Percentiles rank a stretch among this genome's conserved stretches.
Conservation (phyloP, 805 yeast species). For the Candida arabinofermentans region DNA sequence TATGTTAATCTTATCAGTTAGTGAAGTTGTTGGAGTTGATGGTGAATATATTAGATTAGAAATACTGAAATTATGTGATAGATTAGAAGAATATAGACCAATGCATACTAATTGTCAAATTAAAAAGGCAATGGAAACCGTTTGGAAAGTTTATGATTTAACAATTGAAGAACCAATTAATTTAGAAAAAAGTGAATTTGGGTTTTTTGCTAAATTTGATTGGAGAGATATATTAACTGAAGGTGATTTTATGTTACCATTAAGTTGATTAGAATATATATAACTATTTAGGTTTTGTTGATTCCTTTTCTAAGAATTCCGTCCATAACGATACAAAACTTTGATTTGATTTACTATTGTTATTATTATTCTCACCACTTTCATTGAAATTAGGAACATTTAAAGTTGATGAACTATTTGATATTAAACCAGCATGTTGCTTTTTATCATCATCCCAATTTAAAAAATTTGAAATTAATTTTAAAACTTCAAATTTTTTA, state of each 20-base stretch:
- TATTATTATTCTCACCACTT: conserved; percentile 23
- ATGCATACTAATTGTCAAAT: conserved; percentile 21
- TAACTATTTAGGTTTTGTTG: conserved; percentile 34
- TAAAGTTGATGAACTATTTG: conserved; percentile 19
- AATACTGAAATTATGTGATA: conserved; percentile 17
- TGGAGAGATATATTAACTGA: conserved; percentile 28
- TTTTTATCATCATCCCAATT: conserved; percentile 85
- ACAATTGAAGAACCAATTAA: conserved; percentile 6
- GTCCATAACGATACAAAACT: conserved; percentile 72
- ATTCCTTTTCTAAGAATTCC: conserved; percentile 71
- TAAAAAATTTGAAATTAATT: conserved; percentile 73
- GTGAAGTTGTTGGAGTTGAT: conserved; percentile 10
- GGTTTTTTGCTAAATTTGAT: conserved; percentile 12
- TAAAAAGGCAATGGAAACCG: conserved; percentile 22
- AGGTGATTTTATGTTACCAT: conserved; percentile 23
- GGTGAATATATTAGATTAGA: conserved; percentile 15
- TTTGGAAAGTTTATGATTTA: conserved; percentile 29
- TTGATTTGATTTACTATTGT: conserved; percentile 27
- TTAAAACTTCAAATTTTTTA: conserved; percentile 89
- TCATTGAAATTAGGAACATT: conserved; percentile 23
- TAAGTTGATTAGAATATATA: conserved; percentile 3
- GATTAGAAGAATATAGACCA: conserved; percentile 27
- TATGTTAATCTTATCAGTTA: conserved; percentile 22
- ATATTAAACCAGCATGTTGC: conserved; percentile 66
- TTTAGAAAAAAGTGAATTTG: conserved; percentile 4